A percentile compares a stretch with the other conserved stretches of the same genome.
These are phyloP conservation scores for Phytophthora agathidicida DNA, from an alignment of 352 stramenopile genomes.

Conservation along the genomic window DNA sequence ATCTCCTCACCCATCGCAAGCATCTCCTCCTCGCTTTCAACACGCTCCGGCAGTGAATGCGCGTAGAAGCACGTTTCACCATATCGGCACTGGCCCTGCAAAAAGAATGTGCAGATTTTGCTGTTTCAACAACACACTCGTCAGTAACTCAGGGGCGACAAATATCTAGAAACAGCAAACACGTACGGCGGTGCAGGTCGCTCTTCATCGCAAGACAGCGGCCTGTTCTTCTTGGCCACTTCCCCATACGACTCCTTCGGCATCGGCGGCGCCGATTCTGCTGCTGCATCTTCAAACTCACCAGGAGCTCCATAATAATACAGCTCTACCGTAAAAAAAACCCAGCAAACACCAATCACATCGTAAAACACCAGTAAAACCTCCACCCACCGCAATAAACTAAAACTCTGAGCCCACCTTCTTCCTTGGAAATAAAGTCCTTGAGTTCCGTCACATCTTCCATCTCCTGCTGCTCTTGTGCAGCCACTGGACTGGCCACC, in stretches of 20 bases:
- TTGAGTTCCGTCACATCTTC: conserved; percentile 58
- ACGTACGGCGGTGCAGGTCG: conserved; percentile 61
- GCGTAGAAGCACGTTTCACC: conserved; percentile 84
- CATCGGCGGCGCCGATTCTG: conserved; percentile 17
- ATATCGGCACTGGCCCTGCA: conserved; percentile 83
- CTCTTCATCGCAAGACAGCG: conserved; percentile 44
- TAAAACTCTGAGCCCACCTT: conserved; percentile 39
- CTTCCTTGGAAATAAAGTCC: conserved; percentile 83
- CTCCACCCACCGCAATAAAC: too few relatives aligned
- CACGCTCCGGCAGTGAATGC: conserved; percentile 55
- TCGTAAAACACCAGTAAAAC: background rate
- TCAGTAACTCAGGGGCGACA: background rate
- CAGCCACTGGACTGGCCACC: conserved; percentile 4
- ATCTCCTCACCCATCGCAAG: conserved; percentile 67
- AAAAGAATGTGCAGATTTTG: conserved; percentile 84
- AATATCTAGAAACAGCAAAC: background rate
- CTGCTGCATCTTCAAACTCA: conserved; percentile 53
- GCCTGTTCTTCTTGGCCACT: conserved; percentile 46
- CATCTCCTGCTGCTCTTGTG: conserved; percentile 24
- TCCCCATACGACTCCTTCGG: conserved; percentile 62
- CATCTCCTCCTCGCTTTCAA: conserved; percentile 57
- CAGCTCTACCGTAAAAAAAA: conserved; percentile 42
- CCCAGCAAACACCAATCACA: background rate
- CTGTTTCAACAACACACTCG: conserved; percentile 28
- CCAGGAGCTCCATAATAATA: conserved; percentile 83